Base-by-base conservation (phyloP, 73 alveolate species). In the Paramecium biaurelia region DNA sequence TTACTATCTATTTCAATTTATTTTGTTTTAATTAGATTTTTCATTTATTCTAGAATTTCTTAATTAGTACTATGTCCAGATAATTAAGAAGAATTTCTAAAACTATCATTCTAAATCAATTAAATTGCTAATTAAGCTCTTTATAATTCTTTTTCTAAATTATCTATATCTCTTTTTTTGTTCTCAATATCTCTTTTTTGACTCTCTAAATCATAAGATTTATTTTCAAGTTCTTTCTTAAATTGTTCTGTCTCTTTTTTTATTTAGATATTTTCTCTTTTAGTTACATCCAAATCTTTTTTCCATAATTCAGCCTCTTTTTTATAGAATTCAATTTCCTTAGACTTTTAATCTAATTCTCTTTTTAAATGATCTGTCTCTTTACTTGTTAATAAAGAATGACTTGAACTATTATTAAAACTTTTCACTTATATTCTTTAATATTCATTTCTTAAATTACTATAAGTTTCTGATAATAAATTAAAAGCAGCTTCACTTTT, bases 231-330 rank as follows among this genome's bases (percentile, higher is more conserved):
- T 26, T 63, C 84, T 63, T 24, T 63, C 12, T 32, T 26, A 26
- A 12, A 24, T 7, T 63, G 14, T 63, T 63, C 84, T 30, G 49
- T 23, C 26, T 63, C 84, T 20, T 7, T 63, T 32, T 63, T 63
- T 11, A 63, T 30, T 63, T 63, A 32, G 5, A 1, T 3, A 32
- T 63, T 63, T 63, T 63, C 84, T 26, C 84, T 63, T 63, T 32
- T 63, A 5, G 84, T 30, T 0, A 63, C 84, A 12, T 63, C 84
- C 15, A 63, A 30, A 26, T 63, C 84, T n/a, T 63, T 63, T 32
- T 63, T 63, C 84, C 84, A 63, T 63, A 63, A 72, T n/a, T 38
- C 86, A 34, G 86, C 86, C 24, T 38, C 86, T 3, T 35, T 72
- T 72, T 72, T 72, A n/a, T 34, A 20, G 26, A 72, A 38, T 15